These are phyloP conservation scores for Ophiocordyceps camponoti-saundersi DNA, from an alignment of 2,329 filamentous ascomycete species.

Conservation along the genomic window DNA sequence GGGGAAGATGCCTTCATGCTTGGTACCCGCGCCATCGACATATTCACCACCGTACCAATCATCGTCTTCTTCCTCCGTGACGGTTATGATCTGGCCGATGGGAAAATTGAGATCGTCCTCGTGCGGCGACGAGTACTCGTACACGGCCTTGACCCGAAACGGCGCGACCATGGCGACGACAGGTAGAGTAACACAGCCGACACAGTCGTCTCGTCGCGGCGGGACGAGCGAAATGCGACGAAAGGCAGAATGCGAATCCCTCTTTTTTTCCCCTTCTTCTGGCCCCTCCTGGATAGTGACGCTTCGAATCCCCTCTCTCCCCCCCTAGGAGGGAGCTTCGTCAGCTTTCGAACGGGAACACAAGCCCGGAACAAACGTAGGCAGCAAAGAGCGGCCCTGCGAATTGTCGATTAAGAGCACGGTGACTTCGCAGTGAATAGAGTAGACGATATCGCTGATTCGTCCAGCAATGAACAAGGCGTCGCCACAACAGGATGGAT, in stretches of 20 bases:
- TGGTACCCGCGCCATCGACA: conserved; percentile 54
- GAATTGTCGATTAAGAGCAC: background rate
- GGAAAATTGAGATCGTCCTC: conserved; percentile 88
- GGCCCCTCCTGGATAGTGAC: background rate
- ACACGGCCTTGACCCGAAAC: conserved; percentile 93
- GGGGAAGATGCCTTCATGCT: conserved; percentile 77
- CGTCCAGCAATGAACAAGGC: background rate
- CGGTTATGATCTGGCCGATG: conserved; percentile 77
- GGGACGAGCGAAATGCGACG: background rate
- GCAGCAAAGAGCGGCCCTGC: background rate
- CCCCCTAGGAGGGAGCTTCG: conserved; percentile 2
- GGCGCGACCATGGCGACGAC: conserved; percentile 47
- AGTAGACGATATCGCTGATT: background rate
- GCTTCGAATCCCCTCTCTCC: background rate
- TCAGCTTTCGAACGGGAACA: conserved; percentile 3
- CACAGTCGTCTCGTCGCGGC: conserved; percentile 4
- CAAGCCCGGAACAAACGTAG: background rate
- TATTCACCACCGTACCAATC: conserved; percentile 94
- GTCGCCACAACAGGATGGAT: background rate
- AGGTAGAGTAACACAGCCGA: background rate
- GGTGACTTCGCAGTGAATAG: background rate
- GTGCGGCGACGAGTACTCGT: conserved; percentile 82
- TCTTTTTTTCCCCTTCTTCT: background rate
- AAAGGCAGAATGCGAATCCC: conserved; percentile 1
- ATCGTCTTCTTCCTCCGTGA: conserved; percentile 78